phyloP scores from a whole-genome alignment of 768 basidiomycete genomes.

The Tylopilus plumbeoviolaceoides region DNA sequence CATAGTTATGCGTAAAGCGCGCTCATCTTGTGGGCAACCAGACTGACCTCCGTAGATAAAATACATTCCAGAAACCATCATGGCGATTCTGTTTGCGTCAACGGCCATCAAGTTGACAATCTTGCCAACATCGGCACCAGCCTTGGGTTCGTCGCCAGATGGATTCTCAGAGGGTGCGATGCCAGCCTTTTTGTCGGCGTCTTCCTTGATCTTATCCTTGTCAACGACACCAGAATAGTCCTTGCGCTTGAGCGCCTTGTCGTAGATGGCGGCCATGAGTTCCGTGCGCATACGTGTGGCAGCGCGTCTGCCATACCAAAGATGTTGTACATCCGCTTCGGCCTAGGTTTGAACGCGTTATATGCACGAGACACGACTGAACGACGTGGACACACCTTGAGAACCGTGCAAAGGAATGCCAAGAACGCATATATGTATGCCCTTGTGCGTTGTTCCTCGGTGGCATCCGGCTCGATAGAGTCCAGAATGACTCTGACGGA shows the following conservation, averaged over 20 bases:
- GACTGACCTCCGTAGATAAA: slow-evolving; percentile 61
- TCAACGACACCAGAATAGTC: slow-evolving; percentile 78
- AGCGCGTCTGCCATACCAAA: slow-evolving; percentile 81
- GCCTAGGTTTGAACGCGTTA: slow-evolving; percentile 32
- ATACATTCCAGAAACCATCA: slow-evolving; percentile 53
- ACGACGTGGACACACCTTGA: slow-evolving; percentile 16
- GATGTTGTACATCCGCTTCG: slow-evolving; percentile 67
- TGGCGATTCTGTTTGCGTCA: slow-evolving; percentile 62
- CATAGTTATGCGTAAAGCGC: background rate
- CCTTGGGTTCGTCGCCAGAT: slow-evolving; percentile 48
- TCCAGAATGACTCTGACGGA: slow-evolving; percentile 55
- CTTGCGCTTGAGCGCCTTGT: slow-evolving; percentile 79
- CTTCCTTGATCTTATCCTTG: slow-evolving; percentile 36
- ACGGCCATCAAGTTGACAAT: slow-evolving; percentile 88
- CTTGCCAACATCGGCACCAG: slow-evolving; percentile 84
- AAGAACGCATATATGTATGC: slow-evolving; percentile 81
- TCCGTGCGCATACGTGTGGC: slow-evolving; percentile 68
- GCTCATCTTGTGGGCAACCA: too few relatives aligned
- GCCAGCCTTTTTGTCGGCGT: slow-evolving; percentile 21
- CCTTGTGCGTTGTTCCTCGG: slow-evolving; percentile 45
- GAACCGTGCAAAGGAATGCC: slow-evolving; percentile 55
- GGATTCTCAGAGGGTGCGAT: slow-evolving; percentile 22
- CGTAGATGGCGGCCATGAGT: slow-evolving; percentile 83
- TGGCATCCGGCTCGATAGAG: slow-evolving; percentile 42
- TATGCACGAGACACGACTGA: background rate